These are phyloP conservation scores for Sporothrix pallida DNA, from an alignment of 2,329 filamentous ascomycete species.

Conservation along the genomic window DNA sequence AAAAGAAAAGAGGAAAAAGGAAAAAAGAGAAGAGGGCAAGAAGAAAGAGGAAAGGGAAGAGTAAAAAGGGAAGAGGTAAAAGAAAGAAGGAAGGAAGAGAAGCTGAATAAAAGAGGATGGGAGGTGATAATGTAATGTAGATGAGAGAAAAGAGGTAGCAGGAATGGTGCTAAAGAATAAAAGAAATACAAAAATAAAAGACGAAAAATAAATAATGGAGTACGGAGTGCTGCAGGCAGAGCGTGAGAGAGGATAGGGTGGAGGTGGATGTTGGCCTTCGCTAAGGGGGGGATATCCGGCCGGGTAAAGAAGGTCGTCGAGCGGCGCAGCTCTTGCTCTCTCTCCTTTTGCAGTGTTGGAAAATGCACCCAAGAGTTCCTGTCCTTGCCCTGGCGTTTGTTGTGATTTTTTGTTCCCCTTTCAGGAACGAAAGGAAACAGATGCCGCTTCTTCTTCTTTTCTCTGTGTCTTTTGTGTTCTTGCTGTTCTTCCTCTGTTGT, in stretches of 20 bases:
- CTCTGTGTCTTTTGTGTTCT: too few species aligned
- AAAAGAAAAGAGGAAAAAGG: neutral
- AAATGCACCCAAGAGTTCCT: neutral
- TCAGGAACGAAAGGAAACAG: conserved; percentile 1
- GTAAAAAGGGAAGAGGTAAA: neutral
- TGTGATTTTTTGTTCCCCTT: conserved; percentile 24
- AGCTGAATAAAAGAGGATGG: neutral
- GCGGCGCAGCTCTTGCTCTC: conserved; percentile 30
- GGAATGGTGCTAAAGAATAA: neutral
- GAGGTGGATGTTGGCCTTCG: conserved; percentile 32
- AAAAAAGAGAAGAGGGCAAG: neutral
- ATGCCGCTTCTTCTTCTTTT: conserved; percentile 19
- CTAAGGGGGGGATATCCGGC: conserved; percentile 36
- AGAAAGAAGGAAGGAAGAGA: conserved; percentile 11
- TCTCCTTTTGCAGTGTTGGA: neutral
- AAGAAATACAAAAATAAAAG: conserved; percentile 26
- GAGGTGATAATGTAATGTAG: conserved; percentile 14
- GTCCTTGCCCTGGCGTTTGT: conserved; percentile 10
- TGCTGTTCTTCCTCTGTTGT: neutral
- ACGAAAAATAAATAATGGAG: conserved; percentile 20
- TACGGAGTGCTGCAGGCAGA: neutral
- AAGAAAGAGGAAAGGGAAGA: neutral
- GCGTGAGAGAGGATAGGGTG: conserved; percentile 22
- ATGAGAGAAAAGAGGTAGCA: neutral
- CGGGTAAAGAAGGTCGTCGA: conserved; percentile 35